Conservation (phyloP, 176 grass and related monocot genomes). For the Poa annua region DNA sequence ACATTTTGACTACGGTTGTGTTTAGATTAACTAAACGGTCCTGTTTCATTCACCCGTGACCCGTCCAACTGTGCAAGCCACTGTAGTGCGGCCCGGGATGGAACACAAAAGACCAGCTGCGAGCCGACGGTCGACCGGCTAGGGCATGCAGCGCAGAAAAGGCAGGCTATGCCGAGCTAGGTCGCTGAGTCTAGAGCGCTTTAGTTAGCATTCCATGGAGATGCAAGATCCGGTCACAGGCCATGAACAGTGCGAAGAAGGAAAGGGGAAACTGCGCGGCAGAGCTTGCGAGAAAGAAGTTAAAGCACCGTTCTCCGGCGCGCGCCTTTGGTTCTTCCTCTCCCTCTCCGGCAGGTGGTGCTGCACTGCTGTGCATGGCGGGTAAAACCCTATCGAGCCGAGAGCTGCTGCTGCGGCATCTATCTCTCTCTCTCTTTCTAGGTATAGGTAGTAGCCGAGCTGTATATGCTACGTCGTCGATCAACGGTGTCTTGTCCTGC, state of each 20-base stretch:
- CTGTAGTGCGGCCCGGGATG: neutral
- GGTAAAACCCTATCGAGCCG: too few species aligned
- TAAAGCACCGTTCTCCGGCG: conserved; percentile 36
- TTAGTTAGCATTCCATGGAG: neutral
- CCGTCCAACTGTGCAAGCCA: neutral
- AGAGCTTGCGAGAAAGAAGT: conserved; percentile 24
- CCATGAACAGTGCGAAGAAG: neutral
- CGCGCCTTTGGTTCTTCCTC: neutral
- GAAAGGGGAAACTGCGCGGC: neutral
- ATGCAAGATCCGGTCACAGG: too few species aligned
- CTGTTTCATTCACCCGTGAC: too few species aligned
- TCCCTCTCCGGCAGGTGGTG: too few species aligned
- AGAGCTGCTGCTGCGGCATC: too few species aligned
- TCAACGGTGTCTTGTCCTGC: conserved; percentile 18
- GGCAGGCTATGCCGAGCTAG: neutral
- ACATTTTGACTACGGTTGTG: too few species aligned
- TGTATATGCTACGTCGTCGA: neutral
- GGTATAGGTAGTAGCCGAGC: too few species aligned
- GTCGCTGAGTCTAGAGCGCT: neutral
- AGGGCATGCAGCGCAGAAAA: neutral
- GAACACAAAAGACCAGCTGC: neutral
- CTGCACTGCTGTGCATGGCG: too few species aligned
- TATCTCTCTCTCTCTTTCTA: too few species aligned
- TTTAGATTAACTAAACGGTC: too few species aligned
- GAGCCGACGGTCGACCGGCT: neutral